A percentile compares a stretch with the other conserved stretches of the same genome.
phyloP scores from a whole-genome alignment of 257 asterid genomes.

The Buddleja alternifolia region DNA sequence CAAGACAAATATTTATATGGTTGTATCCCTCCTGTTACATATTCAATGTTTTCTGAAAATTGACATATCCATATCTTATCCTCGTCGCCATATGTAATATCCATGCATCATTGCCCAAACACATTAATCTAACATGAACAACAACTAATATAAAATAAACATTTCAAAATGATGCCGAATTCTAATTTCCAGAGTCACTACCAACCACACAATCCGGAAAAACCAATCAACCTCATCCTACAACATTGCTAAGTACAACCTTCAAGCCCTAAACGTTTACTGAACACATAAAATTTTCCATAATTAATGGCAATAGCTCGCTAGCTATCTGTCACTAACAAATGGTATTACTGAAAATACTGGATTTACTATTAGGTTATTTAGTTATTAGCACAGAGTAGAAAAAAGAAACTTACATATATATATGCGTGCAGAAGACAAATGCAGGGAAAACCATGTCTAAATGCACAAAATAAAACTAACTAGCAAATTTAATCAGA shows the following conservation, averaged over 20 bases:
- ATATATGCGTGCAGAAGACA: neutral
- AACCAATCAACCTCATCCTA: too few species aligned
- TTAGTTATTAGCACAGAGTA: neutral
- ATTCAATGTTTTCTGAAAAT: neutral
- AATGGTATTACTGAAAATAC: neutral
- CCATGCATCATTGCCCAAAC: too few species aligned
- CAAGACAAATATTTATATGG: too few species aligned
- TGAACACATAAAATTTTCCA: neutral
- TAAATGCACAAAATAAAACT: slow-evolving; percentile 7
- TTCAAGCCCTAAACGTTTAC: too few species aligned
- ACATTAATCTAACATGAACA: too few species aligned
- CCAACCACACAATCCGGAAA: too few species aligned
- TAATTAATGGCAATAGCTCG: neutral
- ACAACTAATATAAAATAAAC: too few species aligned
- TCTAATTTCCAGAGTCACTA: too few species aligned
- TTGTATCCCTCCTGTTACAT: neutral
- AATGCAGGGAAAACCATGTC: neutral
- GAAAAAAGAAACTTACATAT: neutral
- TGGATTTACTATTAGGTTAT: neutral
- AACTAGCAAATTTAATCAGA: slow-evolving; percentile 15
- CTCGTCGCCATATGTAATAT: too few species aligned
- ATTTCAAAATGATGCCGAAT: neutral
- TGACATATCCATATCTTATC: too few species aligned
- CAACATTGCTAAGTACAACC: too few species aligned
- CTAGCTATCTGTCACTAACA: neutral